A percentile compares a stretch with the other conserved stretches of the same genome.
Conservation (phyloP, 192 early-diverging fungal genomes). For the Backusella westeae region DNA sequence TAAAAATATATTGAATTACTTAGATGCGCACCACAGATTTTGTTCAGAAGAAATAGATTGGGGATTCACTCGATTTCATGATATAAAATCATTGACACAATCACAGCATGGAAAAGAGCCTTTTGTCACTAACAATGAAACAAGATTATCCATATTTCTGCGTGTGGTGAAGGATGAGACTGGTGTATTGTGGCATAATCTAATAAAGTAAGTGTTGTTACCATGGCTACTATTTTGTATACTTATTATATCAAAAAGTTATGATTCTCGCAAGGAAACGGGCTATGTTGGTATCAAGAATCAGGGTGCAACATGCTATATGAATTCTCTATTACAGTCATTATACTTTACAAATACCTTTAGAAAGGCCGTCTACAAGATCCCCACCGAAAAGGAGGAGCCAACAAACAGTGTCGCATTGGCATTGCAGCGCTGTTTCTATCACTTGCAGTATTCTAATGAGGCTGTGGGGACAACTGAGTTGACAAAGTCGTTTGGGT, state of each 20-base stretch:
- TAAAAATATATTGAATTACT: not conserved
- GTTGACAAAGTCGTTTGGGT: constrained; percentile 97
- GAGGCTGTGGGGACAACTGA: constrained; percentile 87
- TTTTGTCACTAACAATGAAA: constrained; percentile 63
- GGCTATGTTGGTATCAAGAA: constrained; percentile 95
- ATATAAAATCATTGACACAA: constrained; percentile 47
- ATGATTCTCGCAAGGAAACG: constrained; percentile 86
- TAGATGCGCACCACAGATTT: constrained; percentile 80
- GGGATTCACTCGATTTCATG: constrained; percentile 86
- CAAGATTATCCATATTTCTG: constrained; percentile 71
- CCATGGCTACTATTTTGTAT: too few relatives aligned
- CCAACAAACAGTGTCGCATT: constrained; percentile 84
- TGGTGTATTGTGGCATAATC: constrained; percentile 95
- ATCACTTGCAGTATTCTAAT: constrained; percentile 75
- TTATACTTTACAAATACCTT: constrained; percentile 94
- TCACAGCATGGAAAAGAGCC: constrained; percentile 30
- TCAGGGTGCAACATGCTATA: constrained; percentile 99
- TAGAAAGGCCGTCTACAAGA: constrained; percentile 87
- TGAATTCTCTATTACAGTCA: constrained; percentile 97
- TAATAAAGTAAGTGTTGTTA: constrained; percentile 61
- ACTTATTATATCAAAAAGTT: constrained; percentile 42
- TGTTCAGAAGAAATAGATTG: constrained; percentile 83
- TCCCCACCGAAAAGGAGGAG: constrained; percentile 89
- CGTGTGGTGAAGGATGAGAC: constrained; percentile 82
- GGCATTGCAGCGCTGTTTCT: constrained; percentile 94